Evolutionary conservation across 2,329 filamentous ascomycete genomes (phyloP), one percentile per base, ranked within the genome.

Genomic region (Cryphonectria carpinicola): DNA sequence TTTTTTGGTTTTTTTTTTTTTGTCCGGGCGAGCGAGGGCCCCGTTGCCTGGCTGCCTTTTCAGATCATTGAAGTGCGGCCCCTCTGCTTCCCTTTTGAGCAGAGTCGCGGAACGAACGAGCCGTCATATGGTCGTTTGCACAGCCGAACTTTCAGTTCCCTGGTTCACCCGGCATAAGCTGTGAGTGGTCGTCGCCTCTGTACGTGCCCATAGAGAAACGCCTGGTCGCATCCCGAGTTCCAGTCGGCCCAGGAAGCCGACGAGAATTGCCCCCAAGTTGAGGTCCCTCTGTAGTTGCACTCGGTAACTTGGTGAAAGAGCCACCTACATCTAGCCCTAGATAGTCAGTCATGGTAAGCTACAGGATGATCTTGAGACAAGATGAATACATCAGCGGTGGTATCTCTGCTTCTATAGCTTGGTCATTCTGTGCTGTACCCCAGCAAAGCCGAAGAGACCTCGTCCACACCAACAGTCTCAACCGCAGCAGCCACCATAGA

Each of bases 31-130:
- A 58, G 25, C 13, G 25, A 17, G 28, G 54, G 54, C 17, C 14
- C 32, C 25, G 2, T 19, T 56, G 22, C n/a, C 65, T 43, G 49
- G 49, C 32, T 43, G 17, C 13, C n/a, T 4, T 35, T 52, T 22
- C 39, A 28, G 22, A 25, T 39, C 28, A 49, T 5, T 19, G 46
- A 58, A 35, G 54, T 35, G 41, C 46, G 52, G 32, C 32, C 25
- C 6, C 60, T n/a, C 63, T 63, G 25, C 54, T 37, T 37, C 63
- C 46, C 13, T 46, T 43, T 49, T 22, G 39, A 52, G 64, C 63
- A 46, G 43, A 58, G 25, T 56, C 14, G 25, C 25, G 11, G 25
- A 28, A 28, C 25, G 13, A 7, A 56, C 28, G 25, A 25, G 52
- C 52, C 25, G n/a, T 56, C 52, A 28, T 28, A 32, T 56, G 25